Conservation (phyloP, 352 stramenopile species). For the Globisporangium solare region DNA sequence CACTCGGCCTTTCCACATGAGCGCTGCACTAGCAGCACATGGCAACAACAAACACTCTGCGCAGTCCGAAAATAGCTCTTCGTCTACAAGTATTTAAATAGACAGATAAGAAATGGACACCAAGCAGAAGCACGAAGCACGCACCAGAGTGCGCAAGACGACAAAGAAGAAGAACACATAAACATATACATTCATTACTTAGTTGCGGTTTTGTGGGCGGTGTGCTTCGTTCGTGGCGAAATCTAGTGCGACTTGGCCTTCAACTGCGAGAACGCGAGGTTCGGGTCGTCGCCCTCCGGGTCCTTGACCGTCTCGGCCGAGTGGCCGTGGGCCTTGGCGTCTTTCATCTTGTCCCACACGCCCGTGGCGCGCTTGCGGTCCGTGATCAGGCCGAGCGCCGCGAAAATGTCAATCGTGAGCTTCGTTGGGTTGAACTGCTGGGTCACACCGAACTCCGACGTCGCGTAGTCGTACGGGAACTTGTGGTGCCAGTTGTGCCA, state of each 20-base stretch:
- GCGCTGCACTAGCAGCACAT: too few relatives aligned
- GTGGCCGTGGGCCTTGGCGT: conserved; percentile 31
- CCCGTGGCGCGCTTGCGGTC: conserved; percentile 93
- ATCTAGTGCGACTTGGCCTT: conserved; percentile 27
- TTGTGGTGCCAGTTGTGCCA: conserved; percentile 99
- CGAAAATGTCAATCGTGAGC: conserved; percentile 94
- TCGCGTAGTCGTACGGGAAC: conserved; percentile 99
- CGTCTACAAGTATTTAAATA: too few relatives aligned
- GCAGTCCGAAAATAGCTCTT: too few relatives aligned
- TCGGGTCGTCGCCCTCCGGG: conserved; percentile 50
- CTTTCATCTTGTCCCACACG: conserved; percentile 92
- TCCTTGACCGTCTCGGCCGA: conserved; percentile 37
- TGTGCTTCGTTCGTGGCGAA: conserved; percentile 1
- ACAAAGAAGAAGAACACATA: not conserved
- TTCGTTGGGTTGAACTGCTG: conserved; percentile 98
- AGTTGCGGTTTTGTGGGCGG: not conserved
- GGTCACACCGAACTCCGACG: conserved; percentile 95
- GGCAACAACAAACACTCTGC: too few relatives aligned
- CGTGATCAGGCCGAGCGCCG: conserved; percentile 89
- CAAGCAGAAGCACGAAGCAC: too few relatives aligned
- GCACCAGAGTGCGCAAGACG: too few relatives aligned
- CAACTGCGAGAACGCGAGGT: conserved; percentile 51
- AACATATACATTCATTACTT: too few relatives aligned
- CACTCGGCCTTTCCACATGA: not conserved
- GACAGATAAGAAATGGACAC: too few relatives aligned